Conservation (phyloP, 2,329 filamentous ascomycete genomes). For the Botrytis pseudocinerea region DNA sequence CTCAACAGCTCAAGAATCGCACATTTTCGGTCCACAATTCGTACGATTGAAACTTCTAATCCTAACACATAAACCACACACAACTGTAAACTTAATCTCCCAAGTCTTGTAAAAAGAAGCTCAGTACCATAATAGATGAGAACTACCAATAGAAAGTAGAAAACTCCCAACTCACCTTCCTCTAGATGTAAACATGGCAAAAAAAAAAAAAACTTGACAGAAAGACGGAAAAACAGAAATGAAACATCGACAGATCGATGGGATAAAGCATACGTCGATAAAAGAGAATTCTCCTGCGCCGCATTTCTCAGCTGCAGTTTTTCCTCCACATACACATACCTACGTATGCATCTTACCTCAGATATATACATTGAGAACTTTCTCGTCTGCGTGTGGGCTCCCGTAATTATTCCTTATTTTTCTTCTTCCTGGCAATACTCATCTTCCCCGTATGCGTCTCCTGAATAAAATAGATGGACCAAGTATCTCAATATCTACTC, state of each 20-base stretch:
- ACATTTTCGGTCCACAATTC: neutral
- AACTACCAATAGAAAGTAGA: neutral
- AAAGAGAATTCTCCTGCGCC: neutral
- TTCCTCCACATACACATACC: neutral
- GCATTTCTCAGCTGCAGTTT: neutral
- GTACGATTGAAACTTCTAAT: neutral
- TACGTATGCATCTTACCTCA: neutral
- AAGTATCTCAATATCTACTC: neutral
- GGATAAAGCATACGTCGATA: neutral
- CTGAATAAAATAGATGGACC: neutral
- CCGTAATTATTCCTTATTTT: neutral
- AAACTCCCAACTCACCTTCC: neutral
- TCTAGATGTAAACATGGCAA: neutral
- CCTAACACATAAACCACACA: neutral
- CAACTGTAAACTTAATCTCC: neutral
- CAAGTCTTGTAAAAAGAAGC: neutral
- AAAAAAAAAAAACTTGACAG: too few relatives aligned
- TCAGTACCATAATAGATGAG: neutral
- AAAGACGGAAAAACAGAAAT: neutral
- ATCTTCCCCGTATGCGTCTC: neutral
- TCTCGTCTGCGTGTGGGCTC: too few relatives aligned
- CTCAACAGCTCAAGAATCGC: neutral
- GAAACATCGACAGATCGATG: neutral
- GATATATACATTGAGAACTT: neutral
- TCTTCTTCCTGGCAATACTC: neutral